Base-by-base conservation (phyloP, 441 rosid genomes). In the Metrosideros polymorpha region DNA sequence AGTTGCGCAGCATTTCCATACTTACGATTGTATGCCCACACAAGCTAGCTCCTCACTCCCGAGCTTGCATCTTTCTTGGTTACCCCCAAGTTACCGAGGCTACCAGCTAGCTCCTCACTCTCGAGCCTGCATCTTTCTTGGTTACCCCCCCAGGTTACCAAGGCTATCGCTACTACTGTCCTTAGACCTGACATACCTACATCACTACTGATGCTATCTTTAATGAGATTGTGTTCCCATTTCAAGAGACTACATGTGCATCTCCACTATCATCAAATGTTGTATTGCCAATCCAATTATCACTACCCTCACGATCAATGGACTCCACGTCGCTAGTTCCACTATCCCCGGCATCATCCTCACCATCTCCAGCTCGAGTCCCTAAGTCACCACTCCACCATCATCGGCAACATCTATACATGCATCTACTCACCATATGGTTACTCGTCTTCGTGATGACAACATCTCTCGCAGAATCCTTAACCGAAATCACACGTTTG, bases 141-240 rank as follows among this genome's bases (percentile, higher is more conserved):
- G 3, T 32, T 63, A 63, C 39, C 25, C 43, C 4, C 5, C n/a
- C n/a, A 17, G 12, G n/a, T 3, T 54, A 54, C 5, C 25, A 3
- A 30, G 39, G 13, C 24, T 63, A 32, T 3, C 1, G 0, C 4
- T 63, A 43, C 25, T 32, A 18, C 9, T 32, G 76, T 63, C 76
- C 43, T 63, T 0, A 6, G 13, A 63, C 25, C 12, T 1, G 1
- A 1, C 5, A 0, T 9, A 63, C 43, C 76, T 32, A 32, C 4
- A 2, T 32, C 25, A 7, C 1, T 32, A 1, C 0, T 8, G 13
- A 32, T 18, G 76, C 25, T 63, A 63, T 63, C 24, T 32, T 32
- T 32, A 22, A 63, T 4, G 39, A 32, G 42, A 63, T 1, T 0
- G 0, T 32, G 76, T 32, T 63, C 19, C 25, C 13, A 1, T 63